Base-by-base conservation (phyloP, 176 grass and related monocot genomes). In the Phoenix dactylifera region DNA sequence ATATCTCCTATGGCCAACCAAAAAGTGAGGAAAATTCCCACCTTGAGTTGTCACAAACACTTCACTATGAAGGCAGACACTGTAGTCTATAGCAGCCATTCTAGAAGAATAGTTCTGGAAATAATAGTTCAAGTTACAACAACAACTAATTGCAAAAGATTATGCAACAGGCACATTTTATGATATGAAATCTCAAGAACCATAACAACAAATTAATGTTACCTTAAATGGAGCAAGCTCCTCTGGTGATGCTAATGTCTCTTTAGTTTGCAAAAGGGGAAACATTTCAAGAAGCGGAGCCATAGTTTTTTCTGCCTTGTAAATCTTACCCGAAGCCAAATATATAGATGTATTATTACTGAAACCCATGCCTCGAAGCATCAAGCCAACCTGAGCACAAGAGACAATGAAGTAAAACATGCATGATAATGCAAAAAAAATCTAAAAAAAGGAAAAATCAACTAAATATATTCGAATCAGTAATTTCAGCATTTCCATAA, bases 31-130 rank as follows among this genome's bases (percentile, higher is more conserved):
- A 63, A 98, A 98, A 74, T 93, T 98, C 65, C 94, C 88, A 52
- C 94, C 94, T 89, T 98, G 94, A 17, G 94, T 93, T 28, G 94
- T 93, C 70, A 93, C 85, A 24, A 98, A 98, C 57, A 93, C 94
- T 74, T 98, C 82, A 7, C 94, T 89, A 65, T 89, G 87, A 26
- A 93, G 79, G 76, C 94, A 98, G 0, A 98, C 84, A 53, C 70
- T 86, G 66, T 98, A 98, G 67, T 98, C 94, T 67, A 93, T 81
- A 63, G 94, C 88, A 28, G 94, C 94, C 93, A 98, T 92, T 71
- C 93, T 92, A 51, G 93, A 98, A 48, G 93, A 98, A 77, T 92
- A 98, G 75, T 92, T 92, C 93, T 98, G 84, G 10, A 54, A 66
- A 50, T 3, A 22, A 78, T 7, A 26, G 4, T 2, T 50, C 57